phyloP scores from a whole-genome alignment of 768 basidiomycete species.

The Amanita jacksonii region DNA sequence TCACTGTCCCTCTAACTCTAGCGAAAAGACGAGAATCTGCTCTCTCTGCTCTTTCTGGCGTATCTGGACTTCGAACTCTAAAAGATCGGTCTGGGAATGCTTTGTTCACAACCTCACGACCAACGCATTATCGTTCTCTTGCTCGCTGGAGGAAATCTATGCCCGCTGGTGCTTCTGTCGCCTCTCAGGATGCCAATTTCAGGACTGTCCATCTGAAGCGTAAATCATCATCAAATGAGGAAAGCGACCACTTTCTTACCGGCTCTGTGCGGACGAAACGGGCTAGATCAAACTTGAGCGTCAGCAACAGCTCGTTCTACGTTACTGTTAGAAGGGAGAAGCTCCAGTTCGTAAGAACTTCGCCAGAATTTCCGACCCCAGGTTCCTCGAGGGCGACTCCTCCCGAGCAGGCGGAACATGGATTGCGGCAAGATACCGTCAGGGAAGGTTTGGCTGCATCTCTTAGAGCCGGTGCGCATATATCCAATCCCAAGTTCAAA shows the following conservation, averaged over 20 bases:
- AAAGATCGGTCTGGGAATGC: slow-evolving; percentile 2
- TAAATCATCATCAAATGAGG: slow-evolving; percentile 20
- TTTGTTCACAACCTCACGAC: neutral
- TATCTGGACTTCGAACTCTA: neutral
- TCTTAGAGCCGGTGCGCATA: neutral
- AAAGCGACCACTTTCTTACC: slow-evolving; percentile 27
- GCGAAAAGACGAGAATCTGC: neutral
- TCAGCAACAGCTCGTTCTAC: slow-evolving; percentile 37
- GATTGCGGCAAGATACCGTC: too few species aligned
- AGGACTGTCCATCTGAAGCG: neutral
- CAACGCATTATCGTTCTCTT: too few species aligned
- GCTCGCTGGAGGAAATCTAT: too few species aligned
- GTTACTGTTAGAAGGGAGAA: slow-evolving; percentile 28
- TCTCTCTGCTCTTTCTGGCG: too few species aligned
- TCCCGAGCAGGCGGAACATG: neutral
- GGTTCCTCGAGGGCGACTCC: slow-evolving; percentile 9
- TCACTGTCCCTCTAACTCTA: slow-evolving; percentile 2
- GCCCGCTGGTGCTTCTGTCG: too few species aligned
- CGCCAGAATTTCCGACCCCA: slow-evolving; percentile 14
- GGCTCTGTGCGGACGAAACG: slow-evolving; percentile 31
- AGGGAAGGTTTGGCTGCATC: neutral
- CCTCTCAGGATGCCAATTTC: too few species aligned
- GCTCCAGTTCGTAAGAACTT: slow-evolving; percentile 16
- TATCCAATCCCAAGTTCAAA: neutral
- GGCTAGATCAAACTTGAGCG: slow-evolving; percentile 31